Evolutionary conservation across 2,329 filamentous ascomycete genomes (phyloP).

Genomic region (Monilinia aucupariae): DNA sequence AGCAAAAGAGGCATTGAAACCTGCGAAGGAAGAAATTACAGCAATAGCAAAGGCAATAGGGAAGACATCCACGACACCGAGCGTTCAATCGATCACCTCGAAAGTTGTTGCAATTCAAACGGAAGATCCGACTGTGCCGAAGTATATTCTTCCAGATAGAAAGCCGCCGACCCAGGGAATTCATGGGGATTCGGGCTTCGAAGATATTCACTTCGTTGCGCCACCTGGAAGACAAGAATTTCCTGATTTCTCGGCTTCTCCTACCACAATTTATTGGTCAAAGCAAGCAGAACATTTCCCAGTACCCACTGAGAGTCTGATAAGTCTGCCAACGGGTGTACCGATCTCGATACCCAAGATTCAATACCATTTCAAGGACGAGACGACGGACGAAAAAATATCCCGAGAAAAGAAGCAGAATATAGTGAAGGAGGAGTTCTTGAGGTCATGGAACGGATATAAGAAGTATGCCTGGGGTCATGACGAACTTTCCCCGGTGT

Average conservation of each 20-base stretch:
- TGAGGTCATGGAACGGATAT: constrained; percentile 78
- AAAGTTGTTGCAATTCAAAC: constrained; percentile 9
- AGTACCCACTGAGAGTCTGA: constrained; percentile 62
- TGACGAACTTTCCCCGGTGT: constrained; percentile 76
- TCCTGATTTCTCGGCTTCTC: constrained; percentile 18
- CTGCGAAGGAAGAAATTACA: background rate
- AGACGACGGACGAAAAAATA: constrained; percentile 53
- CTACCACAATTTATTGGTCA: constrained; percentile 58
- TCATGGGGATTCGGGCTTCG: constrained; percentile 18
- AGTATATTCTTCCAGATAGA: constrained; percentile 29
- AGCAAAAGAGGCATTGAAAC: constrained; percentile 3
- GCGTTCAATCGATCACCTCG: background rate
- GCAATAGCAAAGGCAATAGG: background rate
- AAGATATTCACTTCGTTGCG: constrained; percentile 28
- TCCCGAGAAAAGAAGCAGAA: constrained; percentile 60
- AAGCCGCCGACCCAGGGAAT: constrained; percentile 21
- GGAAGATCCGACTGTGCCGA: constrained; percentile 21
- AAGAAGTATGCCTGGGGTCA: constrained; percentile 74
- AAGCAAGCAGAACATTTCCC: constrained; percentile 74
- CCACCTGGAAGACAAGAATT: constrained; percentile 31
- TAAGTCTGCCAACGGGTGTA: constrained; percentile 66
- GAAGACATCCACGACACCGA: background rate
- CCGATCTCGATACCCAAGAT: constrained; percentile 69
- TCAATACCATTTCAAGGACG: constrained; percentile 66
- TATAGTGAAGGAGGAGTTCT: constrained; percentile 67